phyloP scores from a whole-genome alignment of 495 filamentous ascomycete species.

The Penicillium simplicissimum region DNA sequence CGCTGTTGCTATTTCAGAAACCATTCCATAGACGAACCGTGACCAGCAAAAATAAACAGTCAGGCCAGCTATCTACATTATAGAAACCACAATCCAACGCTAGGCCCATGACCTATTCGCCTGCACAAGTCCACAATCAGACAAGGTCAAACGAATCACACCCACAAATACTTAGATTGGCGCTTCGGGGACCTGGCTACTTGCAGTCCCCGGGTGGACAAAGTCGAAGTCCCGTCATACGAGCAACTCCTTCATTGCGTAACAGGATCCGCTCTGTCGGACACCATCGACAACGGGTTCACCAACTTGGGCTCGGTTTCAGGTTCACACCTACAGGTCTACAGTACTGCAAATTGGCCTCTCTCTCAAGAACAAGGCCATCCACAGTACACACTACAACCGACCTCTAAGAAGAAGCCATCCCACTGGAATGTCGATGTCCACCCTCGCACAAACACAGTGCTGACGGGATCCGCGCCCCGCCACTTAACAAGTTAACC shows the following conservation, averaged over 20 bases:
- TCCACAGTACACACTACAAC: background rate
- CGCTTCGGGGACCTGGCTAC: background rate
- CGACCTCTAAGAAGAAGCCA: background rate
- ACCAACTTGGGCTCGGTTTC: background rate
- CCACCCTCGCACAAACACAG: conserved; percentile 27
- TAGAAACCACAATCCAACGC: background rate
- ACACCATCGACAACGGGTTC: background rate
- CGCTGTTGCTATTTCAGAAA: no score
- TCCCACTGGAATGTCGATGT: background rate
- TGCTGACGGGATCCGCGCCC: conserved; percentile 20
- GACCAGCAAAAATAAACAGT: no score
- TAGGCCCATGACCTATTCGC: background rate
- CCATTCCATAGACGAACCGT: no score
- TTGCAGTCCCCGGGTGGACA: background rate
- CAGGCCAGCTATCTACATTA: background rate
- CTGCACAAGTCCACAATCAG: background rate
- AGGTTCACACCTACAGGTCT: no score
- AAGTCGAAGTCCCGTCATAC: background rate
- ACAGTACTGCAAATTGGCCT: background rate
- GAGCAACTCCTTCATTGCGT: background rate
- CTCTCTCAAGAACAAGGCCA: background rate
- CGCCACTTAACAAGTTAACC: background rate
- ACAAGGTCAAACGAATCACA: background rate
- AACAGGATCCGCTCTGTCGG: background rate
- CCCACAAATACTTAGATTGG: background rate